Base-by-base conservation (phyloP, 345 rosid genomes). In the Brassica nigra region DNA sequence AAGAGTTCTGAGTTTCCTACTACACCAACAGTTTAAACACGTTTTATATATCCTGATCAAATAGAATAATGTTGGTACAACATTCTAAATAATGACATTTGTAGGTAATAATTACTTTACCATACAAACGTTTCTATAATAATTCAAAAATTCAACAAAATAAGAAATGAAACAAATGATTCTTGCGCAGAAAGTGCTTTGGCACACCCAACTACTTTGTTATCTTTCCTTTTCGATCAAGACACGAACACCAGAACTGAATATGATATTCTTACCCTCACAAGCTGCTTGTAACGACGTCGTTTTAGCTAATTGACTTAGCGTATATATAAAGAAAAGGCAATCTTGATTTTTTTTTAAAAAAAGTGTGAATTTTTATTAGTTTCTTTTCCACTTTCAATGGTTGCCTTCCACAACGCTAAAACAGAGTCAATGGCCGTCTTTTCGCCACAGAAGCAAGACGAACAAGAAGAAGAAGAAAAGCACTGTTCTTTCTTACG, bases 361-460 rank as follows among this genome's bases (percentile, higher is more conserved):
- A 36, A 36, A 36, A 52, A 66, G 36, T 78, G 57, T 66, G 73
- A 72, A 72, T 57, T 71, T 65, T 65, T 66, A 73, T 79, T 66
- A 66, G 68, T 47, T 63, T 74, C 28, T 74, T 74, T 62, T 47
- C 49, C 39, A 8, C 47, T 49, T 47, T 64, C 63, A 52, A 52
- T 64, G 71, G 77, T 73, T 49, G 77, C 68, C 73, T 39, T 65
- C 77, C 81, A 78, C 81, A 65, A 71, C 66, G 77, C 73, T 78
- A 15, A 47, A 14, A 58, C 70, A 67, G 78, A 62, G 86, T 87
- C 86, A 84, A 86, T 83, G 89, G 85, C 88, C 61, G 71, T 63
- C 66, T 20, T 33, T 77, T 75, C 80, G 54, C 74, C 82, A 57
- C 75, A 74, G 59, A 63, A 68, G 66, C 27, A 74, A 11, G 4